Base-by-base conservation (phyloP, 768 basidiomycete species). In the Tulasnella sp. region DNA sequence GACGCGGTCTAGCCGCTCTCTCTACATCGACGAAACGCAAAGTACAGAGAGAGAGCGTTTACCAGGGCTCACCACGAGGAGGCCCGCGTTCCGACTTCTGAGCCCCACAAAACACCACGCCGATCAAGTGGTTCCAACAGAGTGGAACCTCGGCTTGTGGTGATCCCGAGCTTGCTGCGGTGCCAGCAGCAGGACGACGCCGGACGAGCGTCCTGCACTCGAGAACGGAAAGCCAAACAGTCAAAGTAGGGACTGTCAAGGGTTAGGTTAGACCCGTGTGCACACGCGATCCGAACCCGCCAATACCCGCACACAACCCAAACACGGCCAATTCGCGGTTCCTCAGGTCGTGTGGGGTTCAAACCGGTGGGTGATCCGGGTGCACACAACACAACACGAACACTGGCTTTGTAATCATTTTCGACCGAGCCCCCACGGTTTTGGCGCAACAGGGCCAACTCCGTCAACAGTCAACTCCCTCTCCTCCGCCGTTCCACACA, bases 51-150 rank as follows among this genome's bases (percentile, higher is more conserved):
- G 55, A 57, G 55, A 57, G 55, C 55, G 55, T 57, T 57, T 2
- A 35, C 55, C 55, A 57, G 55, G 55, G 55, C 55, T 57, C 55
- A 57, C 55, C 55, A 57, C 55, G 55, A 57, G 55, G 55, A 57
- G 55, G 55, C 55, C 55, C 55, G 55, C 55, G 55, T 57, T 57
- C 55, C 55, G 55, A 57, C 55, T 57, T 57, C 23, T 57, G 55
- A 57, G 55, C 55, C 55, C 55, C 57, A 23, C n/a, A 67, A 67
- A 67, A 67, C 61, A 67, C 61, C 29, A 67, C 61, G 61, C 61
- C 61, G 61, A 67, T 15, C 18, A 26, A 57, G 29, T 9, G 6
- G 20, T 67, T 29, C 61, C 61, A 10, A 67, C 3, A 35, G 5
- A 20, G 13, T 26, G 61, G 61, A 67, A 35, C 32, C 61, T n/a